Evolutionary conservation across 139 green algal genomes (phyloP).

Genomic region (Haematococcus lacustris): DNA sequence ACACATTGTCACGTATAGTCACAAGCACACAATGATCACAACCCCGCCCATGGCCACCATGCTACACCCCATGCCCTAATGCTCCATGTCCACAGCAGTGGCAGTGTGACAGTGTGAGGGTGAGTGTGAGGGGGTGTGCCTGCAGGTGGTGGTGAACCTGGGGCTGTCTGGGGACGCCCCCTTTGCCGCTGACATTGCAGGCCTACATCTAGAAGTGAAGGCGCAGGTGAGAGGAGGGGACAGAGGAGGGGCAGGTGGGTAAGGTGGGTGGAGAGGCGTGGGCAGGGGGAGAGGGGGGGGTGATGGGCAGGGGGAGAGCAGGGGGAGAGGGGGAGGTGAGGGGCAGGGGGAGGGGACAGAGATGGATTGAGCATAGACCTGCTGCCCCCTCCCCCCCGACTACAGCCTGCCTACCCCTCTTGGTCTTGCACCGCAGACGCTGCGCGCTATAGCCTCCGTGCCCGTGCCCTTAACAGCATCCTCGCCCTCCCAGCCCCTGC

Average conservation of each 20-base stretch:
- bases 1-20: no score
- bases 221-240: not conserved
- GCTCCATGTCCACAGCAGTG: not conserved
- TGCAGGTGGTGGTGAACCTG: not conserved
- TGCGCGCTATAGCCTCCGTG: not conserved
- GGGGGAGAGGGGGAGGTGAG: not conserved
- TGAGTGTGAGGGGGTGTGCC: not conserved
- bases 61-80: not conserved
- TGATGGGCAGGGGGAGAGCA: not conserved
- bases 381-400: no score
- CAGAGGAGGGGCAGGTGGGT: conserved; percentile 4
- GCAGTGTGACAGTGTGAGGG: not conserved
- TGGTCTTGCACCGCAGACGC: no score
- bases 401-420: no score
- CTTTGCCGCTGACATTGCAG: conserved; percentile 11
- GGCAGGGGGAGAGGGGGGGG: not conserved
- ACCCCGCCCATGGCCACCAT: no score
- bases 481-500: conserved; percentile 17
- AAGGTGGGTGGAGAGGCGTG: no score
- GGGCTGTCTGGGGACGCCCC: conserved; percentile 4
- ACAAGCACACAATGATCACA: no score
- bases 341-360: no score
- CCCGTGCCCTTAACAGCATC: not conserved
- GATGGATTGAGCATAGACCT: no score
- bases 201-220: not conserved